These are phyloP conservation scores for Polysphondylium violaceum DNA, from an alignment of 78 protist species.

Conservation along the genomic window DNA sequence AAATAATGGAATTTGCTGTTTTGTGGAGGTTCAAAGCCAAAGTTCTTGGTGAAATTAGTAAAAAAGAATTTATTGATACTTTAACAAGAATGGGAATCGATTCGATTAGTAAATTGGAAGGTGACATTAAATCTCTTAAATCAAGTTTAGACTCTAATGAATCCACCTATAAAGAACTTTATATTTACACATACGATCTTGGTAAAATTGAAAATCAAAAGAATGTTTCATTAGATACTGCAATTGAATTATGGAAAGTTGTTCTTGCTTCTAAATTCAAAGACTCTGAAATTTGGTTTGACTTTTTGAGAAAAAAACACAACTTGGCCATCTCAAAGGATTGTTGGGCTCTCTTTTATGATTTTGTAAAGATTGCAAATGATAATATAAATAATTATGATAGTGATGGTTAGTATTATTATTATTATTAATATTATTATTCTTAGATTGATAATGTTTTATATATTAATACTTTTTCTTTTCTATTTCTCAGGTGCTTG, in stretches of 20 bases:
- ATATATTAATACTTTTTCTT: neutral
- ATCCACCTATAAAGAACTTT: constrained; percentile 26
- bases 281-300: constrained; percentile 37
- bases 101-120: constrained; percentile 2
- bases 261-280: constrained; percentile 16
- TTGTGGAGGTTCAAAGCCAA: constrained; percentile 51
- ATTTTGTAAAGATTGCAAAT: constrained; percentile 63
- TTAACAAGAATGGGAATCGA: constrained; percentile 9
- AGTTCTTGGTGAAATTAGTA: constrained; percentile 25
- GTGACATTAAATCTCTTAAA: neutral
- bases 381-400: constrained; percentile 62
- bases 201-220: constrained; percentile 43
- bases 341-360: constrained; percentile 46
- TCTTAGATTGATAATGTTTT: neutral
- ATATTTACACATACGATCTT: constrained; percentile 30
- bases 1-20: constrained; percentile 42
- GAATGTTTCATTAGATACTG: constrained; percentile 36
- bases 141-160: neutral
- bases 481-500: constrained; percentile 47
- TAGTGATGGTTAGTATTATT: too few species aligned
- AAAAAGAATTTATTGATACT: constrained; percentile 33
- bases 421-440: neutral
- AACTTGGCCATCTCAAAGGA: constrained; percentile 58
- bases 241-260: constrained; percentile 52
- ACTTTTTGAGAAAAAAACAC: constrained; percentile 35